These are phyloP conservation scores for Coemansia sp. DNA, from an alignment of 192 early-diverging fungal species.

Conservation along the genomic window DNA sequence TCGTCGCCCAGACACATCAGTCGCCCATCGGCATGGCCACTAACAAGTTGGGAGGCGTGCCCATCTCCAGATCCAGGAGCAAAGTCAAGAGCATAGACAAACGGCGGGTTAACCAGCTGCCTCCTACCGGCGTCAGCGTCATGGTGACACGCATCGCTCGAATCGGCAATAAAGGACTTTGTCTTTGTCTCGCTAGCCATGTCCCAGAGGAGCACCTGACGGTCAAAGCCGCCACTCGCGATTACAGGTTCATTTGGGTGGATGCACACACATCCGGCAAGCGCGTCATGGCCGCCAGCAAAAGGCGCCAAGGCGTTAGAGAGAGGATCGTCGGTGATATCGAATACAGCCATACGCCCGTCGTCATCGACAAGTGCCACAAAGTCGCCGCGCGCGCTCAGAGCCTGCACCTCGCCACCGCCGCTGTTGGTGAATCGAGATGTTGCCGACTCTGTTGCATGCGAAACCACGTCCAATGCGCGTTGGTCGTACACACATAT, in stretches of 20 bases:
- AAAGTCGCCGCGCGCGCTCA: slow-evolving; percentile 51
- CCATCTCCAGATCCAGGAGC: slow-evolving; percentile 10
- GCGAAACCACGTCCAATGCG: not conserved
- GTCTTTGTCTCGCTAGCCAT: slow-evolving; percentile 24
- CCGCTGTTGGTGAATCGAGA: slow-evolving; percentile 1
- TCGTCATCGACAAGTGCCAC: slow-evolving; percentile 49
- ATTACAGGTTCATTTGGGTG: slow-evolving; percentile 28
- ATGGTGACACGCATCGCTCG: not conserved
- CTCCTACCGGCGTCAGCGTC: not conserved
- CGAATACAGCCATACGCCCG: slow-evolving; percentile 22
- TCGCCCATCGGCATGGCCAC: slow-evolving; percentile 53
- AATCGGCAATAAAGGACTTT: not conserved
- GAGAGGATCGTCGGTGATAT: slow-evolving; percentile 23
- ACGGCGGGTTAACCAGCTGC: slow-evolving; percentile 46
- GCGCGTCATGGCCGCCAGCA: slow-evolving; percentile 19
- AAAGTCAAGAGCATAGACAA: slow-evolving; percentile 49
- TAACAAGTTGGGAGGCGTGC: slow-evolving; percentile 16
- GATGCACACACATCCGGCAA: slow-evolving; percentile 41
- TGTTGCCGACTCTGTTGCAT: not conserved
- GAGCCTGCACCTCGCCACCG: slow-evolving; percentile 27
- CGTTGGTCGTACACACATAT: slow-evolving; percentile 40
- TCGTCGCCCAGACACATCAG: slow-evolving; percentile 32
- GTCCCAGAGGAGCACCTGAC: slow-evolving; percentile 42
- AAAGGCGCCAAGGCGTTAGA: not conserved
- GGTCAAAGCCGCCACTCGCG: slow-evolving; percentile 47